These are phyloP conservation scores for Ensete ventricosum DNA, from an alignment of 176 grass and related monocot genomes.

Conservation along the genomic window DNA sequence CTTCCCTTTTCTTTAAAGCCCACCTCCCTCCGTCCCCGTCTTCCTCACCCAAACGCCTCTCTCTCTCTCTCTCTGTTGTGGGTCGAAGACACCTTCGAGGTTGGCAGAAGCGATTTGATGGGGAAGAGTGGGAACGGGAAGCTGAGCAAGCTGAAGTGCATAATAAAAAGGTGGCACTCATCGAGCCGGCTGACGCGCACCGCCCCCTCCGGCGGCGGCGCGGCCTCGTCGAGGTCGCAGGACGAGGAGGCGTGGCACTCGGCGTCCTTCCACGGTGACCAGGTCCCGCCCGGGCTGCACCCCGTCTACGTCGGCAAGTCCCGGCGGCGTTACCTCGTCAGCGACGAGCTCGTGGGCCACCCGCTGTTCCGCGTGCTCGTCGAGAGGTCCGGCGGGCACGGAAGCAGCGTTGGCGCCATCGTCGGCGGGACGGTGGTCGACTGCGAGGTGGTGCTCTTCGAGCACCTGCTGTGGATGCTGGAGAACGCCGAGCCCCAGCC, in stretches of 20 bases:
- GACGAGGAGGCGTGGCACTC: constrained; percentile 16
- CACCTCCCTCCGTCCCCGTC: background rate
- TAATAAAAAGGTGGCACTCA: constrained; percentile 88
- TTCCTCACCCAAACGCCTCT: background rate
- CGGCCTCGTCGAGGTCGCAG: constrained; percentile 5
- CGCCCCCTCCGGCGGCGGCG: background rate
- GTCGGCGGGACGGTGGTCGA: constrained; percentile 24
- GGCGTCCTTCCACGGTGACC: constrained; percentile 55
- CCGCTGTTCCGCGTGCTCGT: constrained; percentile 52
- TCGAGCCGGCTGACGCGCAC: constrained; percentile 51
- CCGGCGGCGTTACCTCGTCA: constrained; percentile 83
- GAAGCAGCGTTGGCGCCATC: constrained; percentile 9
- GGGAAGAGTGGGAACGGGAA: constrained; percentile 37
- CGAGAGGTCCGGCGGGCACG: constrained; percentile 16
- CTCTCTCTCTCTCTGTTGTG: background rate
- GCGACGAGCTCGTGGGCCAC: constrained; percentile 57
- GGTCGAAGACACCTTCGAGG: too few species aligned
- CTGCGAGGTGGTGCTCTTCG: constrained; percentile 93
- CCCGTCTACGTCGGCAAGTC: constrained; percentile 91
- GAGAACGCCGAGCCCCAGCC: constrained; percentile 85
- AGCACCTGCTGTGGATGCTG: constrained; percentile 97
- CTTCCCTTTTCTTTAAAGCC: background rate
- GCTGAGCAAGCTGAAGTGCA: constrained; percentile 88
- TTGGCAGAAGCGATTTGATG: constrained; percentile 12
- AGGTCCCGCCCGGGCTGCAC: constrained; percentile 58